These are phyloP conservation scores for Madurella fahalii DNA, from an alignment of 2,329 filamentous ascomycete genomes.

Conservation along the genomic window DNA sequence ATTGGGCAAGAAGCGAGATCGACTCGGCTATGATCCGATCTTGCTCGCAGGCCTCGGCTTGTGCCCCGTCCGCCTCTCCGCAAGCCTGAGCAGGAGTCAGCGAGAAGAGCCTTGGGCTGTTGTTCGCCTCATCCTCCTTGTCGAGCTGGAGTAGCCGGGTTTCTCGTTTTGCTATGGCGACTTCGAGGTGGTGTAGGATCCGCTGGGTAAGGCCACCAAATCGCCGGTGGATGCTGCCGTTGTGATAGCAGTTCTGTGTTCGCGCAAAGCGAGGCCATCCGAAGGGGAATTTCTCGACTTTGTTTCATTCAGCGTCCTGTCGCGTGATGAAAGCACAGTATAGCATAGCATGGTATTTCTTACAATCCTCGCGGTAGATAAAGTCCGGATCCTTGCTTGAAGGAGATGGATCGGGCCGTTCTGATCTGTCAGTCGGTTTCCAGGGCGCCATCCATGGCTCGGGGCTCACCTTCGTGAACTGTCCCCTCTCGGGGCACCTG, in stretches of 20 bases:
- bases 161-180: background rate
- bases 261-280: conserved; percentile 1
- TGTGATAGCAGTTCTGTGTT: conserved; percentile 2
- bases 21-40: background rate
- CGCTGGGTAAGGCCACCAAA: conserved; percentile 1
- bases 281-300: background rate
- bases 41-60: background rate
- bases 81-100: background rate
- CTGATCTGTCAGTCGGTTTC: background rate
- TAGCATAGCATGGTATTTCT: background rate
- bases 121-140: background rate
- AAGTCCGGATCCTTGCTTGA: too few relatives aligned
- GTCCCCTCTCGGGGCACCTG: background rate
- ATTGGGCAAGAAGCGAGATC: background rate
- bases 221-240: conserved; percentile 5
- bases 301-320: background rate
- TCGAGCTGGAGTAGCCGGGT: background rate
- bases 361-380: background rate
- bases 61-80: too few relatives aligned
- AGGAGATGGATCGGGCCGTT: background rate
- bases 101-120: background rate
- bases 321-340: background rate
- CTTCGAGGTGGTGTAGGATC: background rate
- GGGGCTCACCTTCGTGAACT: background rate
- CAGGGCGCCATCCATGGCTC: background rate